Base-by-base conservation (phyloP, 2,329 filamentous ascomycete genomes). In the Penicillium sp. region DNA sequence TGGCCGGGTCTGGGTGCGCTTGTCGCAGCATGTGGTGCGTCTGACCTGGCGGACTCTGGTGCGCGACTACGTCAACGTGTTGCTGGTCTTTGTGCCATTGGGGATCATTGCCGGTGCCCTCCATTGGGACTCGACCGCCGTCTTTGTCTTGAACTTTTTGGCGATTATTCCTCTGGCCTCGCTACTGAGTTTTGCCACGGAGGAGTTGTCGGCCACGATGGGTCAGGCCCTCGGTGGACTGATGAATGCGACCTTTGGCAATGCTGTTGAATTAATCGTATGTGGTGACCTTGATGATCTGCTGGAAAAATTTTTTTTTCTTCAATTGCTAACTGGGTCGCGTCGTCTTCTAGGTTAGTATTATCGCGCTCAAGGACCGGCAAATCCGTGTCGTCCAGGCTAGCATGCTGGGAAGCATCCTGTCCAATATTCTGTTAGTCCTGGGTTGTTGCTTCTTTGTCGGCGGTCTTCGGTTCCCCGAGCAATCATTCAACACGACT, bases 351-450 rank as follows among this genome's bases (percentile, higher is more conserved):
- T 58, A 90, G 85, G 85, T 94, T 60, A 94, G 86, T 62, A 90
- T 96, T 52, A 84, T 96, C 48, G 92, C 92, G 12, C 75, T 98
- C 30, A 79, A 73, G 50, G 80, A 92, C 53, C 79, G 80, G 47
- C 84, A 96, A 67, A 93, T 95, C 59, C 82, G 90, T 55, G 89
- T 96, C 49, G 90, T 96, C n/a, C 92, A 96, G 68, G 84, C 90
- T 13, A 94, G 87, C 48, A 96, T 96, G 89, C 80, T 96, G 22
- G 90, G 92, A 32, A 93, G 85, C 57, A 94, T 96, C 53, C 73
- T 96, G 26, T 95, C 90, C 49, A 96, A 96, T 65, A 82, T 95
- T 48, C 75, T 96, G 6, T 78, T 96, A 14, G 90, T 88, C 31
- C 75, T 88, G 59, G 83, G 84, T 53, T 85, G 85, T 73, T 87